Conservation (phyloP, 176 grass and related monocot genomes). For the Cymbopogon citratus region DNA sequence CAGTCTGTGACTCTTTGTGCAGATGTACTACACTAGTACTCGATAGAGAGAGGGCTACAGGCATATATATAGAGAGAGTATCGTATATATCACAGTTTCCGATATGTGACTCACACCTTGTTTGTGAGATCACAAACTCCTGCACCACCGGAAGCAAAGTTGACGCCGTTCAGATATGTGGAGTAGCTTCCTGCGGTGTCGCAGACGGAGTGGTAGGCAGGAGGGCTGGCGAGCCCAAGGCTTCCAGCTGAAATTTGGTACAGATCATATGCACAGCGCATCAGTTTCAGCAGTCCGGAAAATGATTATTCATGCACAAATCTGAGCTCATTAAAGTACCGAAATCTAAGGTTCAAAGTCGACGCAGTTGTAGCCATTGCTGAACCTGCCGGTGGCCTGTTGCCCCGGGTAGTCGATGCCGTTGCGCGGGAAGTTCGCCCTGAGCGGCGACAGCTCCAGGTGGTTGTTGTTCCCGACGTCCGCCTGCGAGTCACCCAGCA, state of each 20-base stretch:
- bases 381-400: slow-evolving; percentile 60
- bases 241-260: slow-evolving; percentile 33
- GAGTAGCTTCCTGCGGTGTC: background rate
- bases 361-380: slow-evolving; percentile 66
- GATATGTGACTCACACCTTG: background rate
- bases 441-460: slow-evolving; percentile 26
- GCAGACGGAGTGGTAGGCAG: slow-evolving; percentile 41
- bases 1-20: background rate
- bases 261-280: too few species aligned
- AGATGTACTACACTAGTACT: too few species aligned
- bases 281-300: too few species aligned
- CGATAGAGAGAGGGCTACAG: too few species aligned
- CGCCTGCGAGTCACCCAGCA: slow-evolving; percentile 70
- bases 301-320: background rate
- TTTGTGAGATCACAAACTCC: slow-evolving; percentile 53
- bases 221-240: slow-evolving; percentile 40
- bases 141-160: slow-evolving; percentile 70
- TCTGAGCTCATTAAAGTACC: background rate
- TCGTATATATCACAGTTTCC: background rate
- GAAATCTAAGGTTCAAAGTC: slow-evolving; percentile 18
- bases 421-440: slow-evolving; percentile 57
- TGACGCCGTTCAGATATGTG: slow-evolving; percentile 43
- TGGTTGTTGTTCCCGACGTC: slow-evolving; percentile 76
- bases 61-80: too few species aligned
- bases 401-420: slow-evolving; percentile 57